Evolutionary conservation across 345 rosid genomes (phyloP).

Genomic region (Turnera subulata): DNA sequence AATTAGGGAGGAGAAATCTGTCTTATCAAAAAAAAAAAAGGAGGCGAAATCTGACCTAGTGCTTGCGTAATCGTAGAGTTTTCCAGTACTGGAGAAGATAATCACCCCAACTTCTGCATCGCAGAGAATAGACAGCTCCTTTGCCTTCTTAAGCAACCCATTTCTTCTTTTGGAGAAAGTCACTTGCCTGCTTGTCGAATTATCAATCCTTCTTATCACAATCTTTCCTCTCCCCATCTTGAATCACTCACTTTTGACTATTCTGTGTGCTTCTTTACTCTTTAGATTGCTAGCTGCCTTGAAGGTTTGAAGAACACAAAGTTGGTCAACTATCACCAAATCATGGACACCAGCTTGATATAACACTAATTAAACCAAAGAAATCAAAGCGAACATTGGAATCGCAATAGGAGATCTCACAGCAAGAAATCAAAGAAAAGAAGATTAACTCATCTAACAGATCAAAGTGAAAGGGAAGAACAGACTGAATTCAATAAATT

Average conservation of each 20-base stretch:
- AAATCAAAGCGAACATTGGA: too few species aligned
- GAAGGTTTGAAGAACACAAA: constrained; percentile 2
- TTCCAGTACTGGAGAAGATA: constrained; percentile 50
- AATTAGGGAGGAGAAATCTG: too few species aligned
- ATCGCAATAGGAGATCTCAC: too few species aligned
- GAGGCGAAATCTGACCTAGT: constrained; percentile 32
- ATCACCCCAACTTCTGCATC: constrained; percentile 51
- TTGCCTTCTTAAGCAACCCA: constrained; percentile 47
- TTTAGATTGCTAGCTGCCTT: constrained; percentile 12
- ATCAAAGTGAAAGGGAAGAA: too few species aligned
- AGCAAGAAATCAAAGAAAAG: too few species aligned
- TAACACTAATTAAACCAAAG: too few species aligned
- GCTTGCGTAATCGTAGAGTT: constrained; percentile 50
- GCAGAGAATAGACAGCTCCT: constrained; percentile 50
- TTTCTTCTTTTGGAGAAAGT: constrained; percentile 52
- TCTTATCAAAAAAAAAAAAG: background rate
- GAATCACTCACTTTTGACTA: too few species aligned
- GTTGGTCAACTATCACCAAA: background rate
- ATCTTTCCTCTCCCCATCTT: constrained; percentile 65
- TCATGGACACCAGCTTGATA: background rate
- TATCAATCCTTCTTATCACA: constrained; percentile 48
- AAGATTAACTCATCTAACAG: too few species aligned
- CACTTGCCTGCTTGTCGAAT: constrained; percentile 54
- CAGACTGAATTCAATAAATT: background rate
- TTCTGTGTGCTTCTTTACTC: background rate